Base-by-base conservation (phyloP, 805 yeast genomes). In the Lipomyces sp. region DNA sequence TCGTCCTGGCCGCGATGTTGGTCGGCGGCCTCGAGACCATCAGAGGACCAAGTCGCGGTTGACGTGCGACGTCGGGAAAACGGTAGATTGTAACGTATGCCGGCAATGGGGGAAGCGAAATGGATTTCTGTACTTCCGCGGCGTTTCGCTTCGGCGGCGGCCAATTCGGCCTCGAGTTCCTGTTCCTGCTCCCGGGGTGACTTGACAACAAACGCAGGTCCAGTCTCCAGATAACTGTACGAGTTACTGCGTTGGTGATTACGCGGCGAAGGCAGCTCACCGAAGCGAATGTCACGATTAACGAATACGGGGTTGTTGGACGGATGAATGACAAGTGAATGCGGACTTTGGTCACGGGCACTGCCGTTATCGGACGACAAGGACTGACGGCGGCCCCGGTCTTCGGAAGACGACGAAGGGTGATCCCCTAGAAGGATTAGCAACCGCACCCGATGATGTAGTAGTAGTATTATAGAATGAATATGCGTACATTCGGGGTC, bases 201-300 rank as follows among this genome's bases (percentile, higher is more conserved):
- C 66, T 84, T 84, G 55, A 92, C 88, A 6, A 88, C 86, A 45
- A 92, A 77, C 0, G 94, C 92, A 3, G 94, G 95, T 0, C 94
- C 96, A 48, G 87, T 97, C 77, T 80, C 37, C 73, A 69, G 34
- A 35, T 54, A 18, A 35, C 42, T 35, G 58, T 6, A 55, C 11
- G 35, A n/a, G 30, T 4, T 71, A 61, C 3, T 24, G 64, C 11
- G 33, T 30, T 18, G 57, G 37, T 33, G 37, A 4, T 4, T 29
- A 66, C 67, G 66, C 8, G 79, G 79, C 0, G 90, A 85, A 0
- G 91, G 90, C 33, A 88, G 78, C 6, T 75, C 77, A 2, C 85
- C 92, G 75, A 89, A 89, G 62, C 81, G 80, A 71, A 89, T 87
- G 56, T 77, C 79, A n/a, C 72, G 67, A 55, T 45, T 54, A 13